A percentile compares a stretch with the other conserved stretches of the same genome.
phyloP scores from a whole-genome alignment of 1,139 yeast genomes.

The Sugiyamaella pinicola region DNA sequence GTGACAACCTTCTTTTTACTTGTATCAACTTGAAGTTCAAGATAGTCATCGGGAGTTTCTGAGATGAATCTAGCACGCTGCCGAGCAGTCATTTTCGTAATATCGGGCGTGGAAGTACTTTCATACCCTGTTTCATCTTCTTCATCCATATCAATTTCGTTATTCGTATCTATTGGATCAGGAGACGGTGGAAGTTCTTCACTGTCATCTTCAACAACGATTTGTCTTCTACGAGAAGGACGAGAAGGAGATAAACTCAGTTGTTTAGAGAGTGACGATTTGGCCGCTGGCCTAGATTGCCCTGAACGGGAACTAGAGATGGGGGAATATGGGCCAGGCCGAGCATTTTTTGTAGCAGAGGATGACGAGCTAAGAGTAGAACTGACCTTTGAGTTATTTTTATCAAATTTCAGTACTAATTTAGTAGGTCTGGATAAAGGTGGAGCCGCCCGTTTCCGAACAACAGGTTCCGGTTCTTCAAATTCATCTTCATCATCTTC shows the following conservation, averaged over 20 bases:
- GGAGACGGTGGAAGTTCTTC: conserved; percentile 17
- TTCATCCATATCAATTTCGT: conserved; percentile 26
- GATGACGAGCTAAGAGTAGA: background rate
- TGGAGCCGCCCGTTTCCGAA: conserved; percentile 11
- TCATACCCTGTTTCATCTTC: conserved; percentile 34
- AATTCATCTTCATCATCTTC: conserved; percentile 14
- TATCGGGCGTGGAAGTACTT: conserved; percentile 37
- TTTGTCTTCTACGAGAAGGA: conserved; percentile 9
- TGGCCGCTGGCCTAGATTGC: background rate
- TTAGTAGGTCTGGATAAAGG: conserved; percentile 3
- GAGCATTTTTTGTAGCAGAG: background rate
- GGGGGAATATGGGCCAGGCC: background rate
- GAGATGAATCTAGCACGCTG: conserved; percentile 44
- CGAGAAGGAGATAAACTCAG: conserved; percentile 1
- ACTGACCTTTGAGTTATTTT: conserved; percentile 10
- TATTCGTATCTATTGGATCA: conserved; percentile 10
- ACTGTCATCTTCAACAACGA: conserved; percentile 14
- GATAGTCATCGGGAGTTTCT: conserved; percentile 33
- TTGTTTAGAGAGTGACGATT: conserved; percentile 5
- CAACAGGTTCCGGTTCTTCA: conserved; percentile 13
- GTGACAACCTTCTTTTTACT: conserved; percentile 57
- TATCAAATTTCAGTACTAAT: conserved; percentile 20
- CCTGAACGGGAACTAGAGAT: background rate
- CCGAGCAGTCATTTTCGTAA: conserved; percentile 44
- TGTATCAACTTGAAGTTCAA: conserved; percentile 39